Base-by-base conservation (phyloP, 2,329 filamentous ascomycete genomes). In the Scytalidium lignicola region DNA sequence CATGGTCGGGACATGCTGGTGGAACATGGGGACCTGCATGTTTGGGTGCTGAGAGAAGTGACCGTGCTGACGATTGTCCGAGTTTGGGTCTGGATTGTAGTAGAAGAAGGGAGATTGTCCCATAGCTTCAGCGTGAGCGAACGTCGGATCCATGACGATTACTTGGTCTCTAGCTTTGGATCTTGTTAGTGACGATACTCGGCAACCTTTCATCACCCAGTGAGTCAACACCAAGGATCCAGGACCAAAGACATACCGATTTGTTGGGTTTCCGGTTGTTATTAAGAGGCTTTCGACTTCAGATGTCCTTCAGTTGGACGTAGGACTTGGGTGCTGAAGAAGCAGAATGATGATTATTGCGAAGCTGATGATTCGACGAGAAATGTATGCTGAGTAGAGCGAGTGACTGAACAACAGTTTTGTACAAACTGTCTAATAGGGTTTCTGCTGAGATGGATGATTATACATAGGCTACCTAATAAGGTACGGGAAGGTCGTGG, bases 101-200 rank as follows among this genome's bases (percentile, higher is more conserved):
- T 91, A 93, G 79, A 88, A 91, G 76, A 90, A 95, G 51, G 87
- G 75, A 57, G 84, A 80, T 71, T 88, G 85, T 53, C 78, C 82
- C 76, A 88, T 81, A 62, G 78, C 68, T 68, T 78, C 81, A 62
- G 70, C 49, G 37, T 64, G 63, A 43, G 51, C 40, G 50, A 63
- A 62, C 51, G 60, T 56, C 22, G 59, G 59, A 51, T 66, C 63
- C 64, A 66, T 66, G 26, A 44, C 51, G 51, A 50, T 39, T 54
- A 44, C 44, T 48, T 39, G 29, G 45, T 41, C 50, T 51, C 39
- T 48, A 28, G 47, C 44, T 44, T 51, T 29, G 42, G 43, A 41
- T 26, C 23, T 10, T 10, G 23, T 26, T 26, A 26, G 23, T 26
- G 23, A 26, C 23, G 23, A 26, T 26, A 26, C 23, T 26, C 23